phyloP scores from a whole-genome alignment of 768 basidiomycete genomes.

The Russula foetens region DNA sequence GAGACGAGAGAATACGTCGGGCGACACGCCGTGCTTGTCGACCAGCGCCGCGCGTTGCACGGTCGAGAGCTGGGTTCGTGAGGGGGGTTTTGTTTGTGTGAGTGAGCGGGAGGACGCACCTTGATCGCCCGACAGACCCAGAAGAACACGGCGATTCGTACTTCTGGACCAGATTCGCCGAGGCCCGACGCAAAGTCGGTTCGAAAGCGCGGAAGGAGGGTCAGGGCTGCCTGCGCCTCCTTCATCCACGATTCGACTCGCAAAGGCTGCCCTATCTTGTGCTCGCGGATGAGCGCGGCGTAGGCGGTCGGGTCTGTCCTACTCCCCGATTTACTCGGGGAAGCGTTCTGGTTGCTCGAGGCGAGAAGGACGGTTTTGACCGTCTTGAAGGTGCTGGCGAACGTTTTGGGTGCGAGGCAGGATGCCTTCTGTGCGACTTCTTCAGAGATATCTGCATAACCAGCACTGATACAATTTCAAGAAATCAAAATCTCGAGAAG shows the following conservation, averaged over 20 bases:
- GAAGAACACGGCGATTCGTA: conserved; percentile 10
- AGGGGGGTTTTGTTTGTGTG: too few species aligned
- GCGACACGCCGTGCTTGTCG: conserved; percentile 1
- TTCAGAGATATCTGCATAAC: conserved; percentile 26
- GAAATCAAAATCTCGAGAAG: background rate
- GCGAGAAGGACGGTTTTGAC: conserved; percentile 22
- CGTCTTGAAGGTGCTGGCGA: conserved; percentile 22
- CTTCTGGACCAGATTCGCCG: background rate
- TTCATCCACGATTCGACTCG: conserved; percentile 16
- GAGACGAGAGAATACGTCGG: background rate
- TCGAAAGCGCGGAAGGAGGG: conserved; percentile 6
- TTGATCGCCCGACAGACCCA: conserved; percentile 17
- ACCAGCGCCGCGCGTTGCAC: background rate
- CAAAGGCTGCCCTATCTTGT: conserved; percentile 12
- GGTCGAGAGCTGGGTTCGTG: background rate
- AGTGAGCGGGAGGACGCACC: background rate
- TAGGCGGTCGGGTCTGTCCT: conserved; percentile 28
- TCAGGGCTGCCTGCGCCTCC: conserved; percentile 7
- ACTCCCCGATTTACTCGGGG: background rate
- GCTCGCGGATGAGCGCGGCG: background rate
- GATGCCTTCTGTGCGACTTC: conserved; percentile 28
- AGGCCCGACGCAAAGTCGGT: background rate
- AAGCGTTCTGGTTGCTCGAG: background rate
- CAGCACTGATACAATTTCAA: conserved; percentile 17
- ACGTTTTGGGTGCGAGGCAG: conserved; percentile 26